Percentiles rank a stretch among this genome's conserved stretches.
Conservation (phyloP, 2,329 filamentous ascomycete genomes). For the Aureobasidium sp. region DNA sequence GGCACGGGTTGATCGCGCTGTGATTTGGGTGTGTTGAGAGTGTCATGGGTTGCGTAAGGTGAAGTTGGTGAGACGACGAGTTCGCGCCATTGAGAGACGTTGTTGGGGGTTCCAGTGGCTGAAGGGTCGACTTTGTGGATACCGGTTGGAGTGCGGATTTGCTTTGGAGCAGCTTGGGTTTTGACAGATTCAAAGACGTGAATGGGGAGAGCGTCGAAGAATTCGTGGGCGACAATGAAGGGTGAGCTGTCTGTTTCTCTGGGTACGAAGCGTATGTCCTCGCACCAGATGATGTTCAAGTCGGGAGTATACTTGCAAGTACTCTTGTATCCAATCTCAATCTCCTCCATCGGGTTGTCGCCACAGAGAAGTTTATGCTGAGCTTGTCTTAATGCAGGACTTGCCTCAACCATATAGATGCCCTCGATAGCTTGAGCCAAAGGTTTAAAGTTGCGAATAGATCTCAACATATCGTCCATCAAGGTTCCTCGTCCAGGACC, state of each 20-base stretch:
- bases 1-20: conserved; percentile 51
- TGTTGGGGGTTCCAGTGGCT: conserved; percentile 35
- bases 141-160: conserved; percentile 53
- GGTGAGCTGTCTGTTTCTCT: conserved; percentile 74
- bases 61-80: conserved; percentile 74
- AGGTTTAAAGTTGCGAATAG: conserved; percentile 82
- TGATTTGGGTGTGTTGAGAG: conserved; percentile 55
- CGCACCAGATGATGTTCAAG: conserved; percentile 85
- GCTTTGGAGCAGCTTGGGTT: conserved; percentile 36
- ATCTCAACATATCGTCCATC: conserved; percentile 96
- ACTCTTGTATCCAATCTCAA: conserved; percentile 77
- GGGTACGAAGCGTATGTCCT: conserved; percentile 87
- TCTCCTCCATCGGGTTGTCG: conserved; percentile 72
- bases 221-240: conserved; percentile 97
- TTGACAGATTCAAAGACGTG: conserved; percentile 88
- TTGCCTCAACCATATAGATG: conserved; percentile 96
- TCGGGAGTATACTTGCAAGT: conserved; percentile 77
- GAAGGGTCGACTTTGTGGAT: conserved; percentile 43
- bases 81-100: conserved; percentile 79
- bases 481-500: conserved; percentile 94
- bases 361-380: conserved; percentile 89
- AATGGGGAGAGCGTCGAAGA: conserved; percentile 98
- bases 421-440: conserved; percentile 82
- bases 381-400: conserved; percentile 75
- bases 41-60: conserved; percentile 60